Evolutionary conservation across 73 alveolate genomes (phyloP).

Genomic region (Paramecium sexaurelia): DNA sequence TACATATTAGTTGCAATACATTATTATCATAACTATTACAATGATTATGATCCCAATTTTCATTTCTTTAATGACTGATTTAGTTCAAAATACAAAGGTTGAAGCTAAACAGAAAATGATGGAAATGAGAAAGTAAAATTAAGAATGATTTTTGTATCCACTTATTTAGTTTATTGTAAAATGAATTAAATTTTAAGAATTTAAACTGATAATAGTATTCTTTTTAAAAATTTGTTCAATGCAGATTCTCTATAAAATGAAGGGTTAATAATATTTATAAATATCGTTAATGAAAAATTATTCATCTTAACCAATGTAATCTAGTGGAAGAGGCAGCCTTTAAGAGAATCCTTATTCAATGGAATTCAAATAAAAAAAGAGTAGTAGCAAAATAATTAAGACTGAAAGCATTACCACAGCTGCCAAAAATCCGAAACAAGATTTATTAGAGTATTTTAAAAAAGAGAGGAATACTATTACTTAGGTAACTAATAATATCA

Average conservation of each 20-base stretch:
- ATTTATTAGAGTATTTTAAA: conserved; percentile 45
- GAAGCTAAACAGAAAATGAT: conserved; percentile 15
- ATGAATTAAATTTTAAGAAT: not conserved
- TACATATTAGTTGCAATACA: not conserved
- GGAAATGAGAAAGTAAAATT: not conserved
- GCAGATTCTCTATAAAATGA: not conserved
- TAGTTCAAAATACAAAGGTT: not conserved
- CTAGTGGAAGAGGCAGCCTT: conserved; percentile 25
- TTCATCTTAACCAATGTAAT: not conserved
- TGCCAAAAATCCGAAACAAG: conserved; percentile 37
- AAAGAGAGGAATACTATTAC: conserved; percentile 35
- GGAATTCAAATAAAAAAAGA: not conserved
- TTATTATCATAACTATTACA: not conserved
- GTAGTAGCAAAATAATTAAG: not conserved
- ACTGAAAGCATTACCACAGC: not conserved
- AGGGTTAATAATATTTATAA: not conserved
- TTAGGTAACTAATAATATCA: not conserved
- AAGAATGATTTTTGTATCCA: not conserved
- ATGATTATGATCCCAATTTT: not conserved
- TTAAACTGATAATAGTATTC: not conserved
- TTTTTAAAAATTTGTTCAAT: not conserved
- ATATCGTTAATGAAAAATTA: conserved; percentile 30
- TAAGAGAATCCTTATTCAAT: not conserved
- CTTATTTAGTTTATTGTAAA: not conserved
- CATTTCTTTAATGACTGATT: not conserved